Base-by-base conservation (phyloP, 1,139 yeast species). In the Yamadazyma jaroonii region DNA sequence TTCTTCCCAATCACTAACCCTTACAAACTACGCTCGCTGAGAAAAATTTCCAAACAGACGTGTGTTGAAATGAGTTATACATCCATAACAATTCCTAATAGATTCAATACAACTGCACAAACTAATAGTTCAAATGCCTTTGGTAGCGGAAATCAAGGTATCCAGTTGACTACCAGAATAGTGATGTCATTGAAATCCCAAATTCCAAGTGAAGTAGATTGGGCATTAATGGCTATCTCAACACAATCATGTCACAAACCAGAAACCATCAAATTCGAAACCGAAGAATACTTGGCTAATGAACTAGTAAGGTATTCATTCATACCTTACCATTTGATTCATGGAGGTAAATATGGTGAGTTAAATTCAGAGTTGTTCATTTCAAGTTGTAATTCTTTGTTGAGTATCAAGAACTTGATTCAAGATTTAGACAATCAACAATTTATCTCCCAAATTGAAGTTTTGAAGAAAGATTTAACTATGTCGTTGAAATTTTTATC, bases 361-460 rank as follows among this genome's bases (percentile, higher is more conserved):
- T 45, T 60, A 17, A 48, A 50, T 17, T 68, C 72, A 35, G 73
- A 71, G 32, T 55, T 64, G 28, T 48, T 72, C 34, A 58, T 61
- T 29, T 55, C 57, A 45, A 70, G 81, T 38, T 66, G 82, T 36
- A 89, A 84, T 53, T 72, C 86, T 2, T 70, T 84, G 37, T 68
- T 92, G 40, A 74, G 87, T 15, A 65, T 92, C 40, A 72, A 97
- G 52, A 92, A 92, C 57, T 66, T 87, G 39, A 76, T 85, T 2
- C 94, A 92, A 55, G 96, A 88, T 54, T 76, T 86, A 11, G 82
- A 76, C 31, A 86, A 88, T 51, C 95, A 95, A 30, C 90, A 85
- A 56, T 74, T 82, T 60, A 63, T 92, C 44, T 85, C 94, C 0
- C 74, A 78, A 47, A 66, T 74, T 37, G 64, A 59, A 34, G 56